A percentile compares a stretch with the other conserved stretches of the same genome.
Evolutionary conservation across 2,329 filamentous ascomycete species (phyloP).

Genomic region (Teratosphaeria epicoccoides): DNA sequence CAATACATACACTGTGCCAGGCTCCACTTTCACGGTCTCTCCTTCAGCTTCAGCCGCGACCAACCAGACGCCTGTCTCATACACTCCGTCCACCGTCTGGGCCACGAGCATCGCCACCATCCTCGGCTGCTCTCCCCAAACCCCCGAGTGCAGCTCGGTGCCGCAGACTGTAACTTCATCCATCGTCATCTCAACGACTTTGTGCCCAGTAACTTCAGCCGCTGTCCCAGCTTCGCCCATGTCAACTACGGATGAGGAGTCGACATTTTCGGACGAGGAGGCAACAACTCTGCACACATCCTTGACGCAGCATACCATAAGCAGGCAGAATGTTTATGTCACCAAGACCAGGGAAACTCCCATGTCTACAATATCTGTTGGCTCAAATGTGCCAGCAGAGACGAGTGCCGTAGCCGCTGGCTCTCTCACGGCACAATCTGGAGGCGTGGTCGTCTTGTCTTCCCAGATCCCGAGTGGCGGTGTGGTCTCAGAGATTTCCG

Average conservation of each 20-base stretch:
- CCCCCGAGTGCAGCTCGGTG: not conserved
- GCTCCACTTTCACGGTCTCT: not conserved
- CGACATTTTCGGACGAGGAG: not conserved
- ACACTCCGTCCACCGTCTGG: not conserved
- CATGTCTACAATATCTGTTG: not conserved
- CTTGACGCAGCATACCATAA: not conserved
- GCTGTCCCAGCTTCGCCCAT: no score
- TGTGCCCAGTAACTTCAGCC: not conserved
- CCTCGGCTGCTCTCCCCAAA: not conserved
- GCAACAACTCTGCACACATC: not conserved
- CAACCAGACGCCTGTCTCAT: not conserved
- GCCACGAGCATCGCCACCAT: not conserved
- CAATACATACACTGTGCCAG: not conserved
- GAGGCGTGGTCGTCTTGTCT: not conserved
- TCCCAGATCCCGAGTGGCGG: not conserved
- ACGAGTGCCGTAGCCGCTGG: not conserved
- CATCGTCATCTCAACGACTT: not conserved
- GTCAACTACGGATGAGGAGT: not conserved
- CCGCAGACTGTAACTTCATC: not conserved
- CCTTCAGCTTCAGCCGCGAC: not conserved
- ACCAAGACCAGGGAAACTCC: not conserved
- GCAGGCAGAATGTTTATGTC: not conserved
- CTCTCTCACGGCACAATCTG: not conserved
- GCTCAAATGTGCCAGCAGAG: not conserved
- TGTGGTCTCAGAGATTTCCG: not conserved